phyloP scores from a whole-genome alignment of 2,329 filamentous ascomycete species.

The Scedosporium minutisporum region DNA sequence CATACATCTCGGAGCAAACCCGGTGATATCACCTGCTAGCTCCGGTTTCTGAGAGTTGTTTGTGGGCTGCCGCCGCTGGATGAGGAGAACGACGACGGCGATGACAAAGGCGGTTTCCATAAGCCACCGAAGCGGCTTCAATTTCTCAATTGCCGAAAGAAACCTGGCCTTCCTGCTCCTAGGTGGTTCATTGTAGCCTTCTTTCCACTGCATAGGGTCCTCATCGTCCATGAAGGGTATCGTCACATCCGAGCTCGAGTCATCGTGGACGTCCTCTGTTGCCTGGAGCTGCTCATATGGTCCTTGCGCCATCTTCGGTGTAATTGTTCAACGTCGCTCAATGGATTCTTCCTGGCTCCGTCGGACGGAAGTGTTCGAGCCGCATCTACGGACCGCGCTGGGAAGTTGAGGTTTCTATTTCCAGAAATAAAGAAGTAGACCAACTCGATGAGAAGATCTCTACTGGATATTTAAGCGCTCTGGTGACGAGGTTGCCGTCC shows the following conservation, averaged over 20 bases:
- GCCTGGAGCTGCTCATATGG: constrained; percentile 1
- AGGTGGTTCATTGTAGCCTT: not conserved
- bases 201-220: not conserved
- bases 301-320: not conserved
- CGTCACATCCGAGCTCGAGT: not conserved
- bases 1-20: constrained; percentile 28
- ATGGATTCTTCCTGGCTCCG: too few species aligned
- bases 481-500: not conserved
- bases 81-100: constrained; percentile 23
- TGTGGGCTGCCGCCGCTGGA: constrained; percentile 18
- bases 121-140: constrained; percentile 13
- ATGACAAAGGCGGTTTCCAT: constrained; percentile 25
- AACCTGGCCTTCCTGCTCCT: not conserved
- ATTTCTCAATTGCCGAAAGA: not conserved
- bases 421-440: too few species aligned
- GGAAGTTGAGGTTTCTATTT: too few species aligned
- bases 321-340: too few species aligned
- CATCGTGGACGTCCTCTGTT: not conserved
- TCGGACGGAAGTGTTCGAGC: too few species aligned
- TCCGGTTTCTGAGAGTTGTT: constrained; percentile 14
- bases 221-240: constrained; percentile 2
- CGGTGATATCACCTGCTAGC: constrained; percentile 26
- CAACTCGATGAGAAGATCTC: too few species aligned
- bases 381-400: too few species aligned
- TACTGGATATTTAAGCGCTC: not conserved